A percentile compares a stretch with the other conserved stretches of the same genome.
Evolutionary conservation across 1,284 basidiomycete genomes (phyloP).

Genomic region (Tilletia setariae): DNA sequence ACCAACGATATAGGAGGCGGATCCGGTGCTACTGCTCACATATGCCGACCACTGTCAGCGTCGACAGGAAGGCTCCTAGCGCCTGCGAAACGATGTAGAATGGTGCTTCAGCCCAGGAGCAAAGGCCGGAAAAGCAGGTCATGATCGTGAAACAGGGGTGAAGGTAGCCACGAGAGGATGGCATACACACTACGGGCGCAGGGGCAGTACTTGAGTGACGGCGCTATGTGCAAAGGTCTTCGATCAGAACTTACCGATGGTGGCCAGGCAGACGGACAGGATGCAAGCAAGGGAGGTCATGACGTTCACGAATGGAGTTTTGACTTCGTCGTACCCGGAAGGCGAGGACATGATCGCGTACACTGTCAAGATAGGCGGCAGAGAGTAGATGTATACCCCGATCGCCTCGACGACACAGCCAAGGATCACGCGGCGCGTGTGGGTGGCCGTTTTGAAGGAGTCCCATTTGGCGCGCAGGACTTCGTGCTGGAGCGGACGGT

Average conservation of each 20-base stretch:
- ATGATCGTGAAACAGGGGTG: not conserved
- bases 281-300: not conserved
- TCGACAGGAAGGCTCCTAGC: not conserved
- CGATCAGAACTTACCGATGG: not conserved
- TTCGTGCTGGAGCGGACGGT: not conserved
- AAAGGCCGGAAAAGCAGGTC: not conserved
- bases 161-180: not conserved
- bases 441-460: constrained; percentile 6
- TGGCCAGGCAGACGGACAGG: not conserved
- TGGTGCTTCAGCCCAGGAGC: not conserved
- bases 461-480: not conserved
- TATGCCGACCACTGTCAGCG: not conserved
- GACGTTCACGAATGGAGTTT: not conserved
- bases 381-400: not conserved
- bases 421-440: not conserved
- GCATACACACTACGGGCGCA: not conserved
- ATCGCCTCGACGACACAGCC: not conserved
- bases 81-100: constrained; percentile 2
- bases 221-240: too few relatives aligned
- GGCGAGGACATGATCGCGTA: not conserved
- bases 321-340: too few relatives aligned
- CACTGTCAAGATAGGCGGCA: not conserved
- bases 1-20: too few relatives aligned
- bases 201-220: too few relatives aligned
- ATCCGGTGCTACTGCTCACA: constrained; percentile 9